Percentiles rank a stretch among this genome's conserved stretches.
phyloP scores from a whole-genome alignment of 768 basidiomycete species.

The Rhodotorula sphaerocarpa region DNA sequence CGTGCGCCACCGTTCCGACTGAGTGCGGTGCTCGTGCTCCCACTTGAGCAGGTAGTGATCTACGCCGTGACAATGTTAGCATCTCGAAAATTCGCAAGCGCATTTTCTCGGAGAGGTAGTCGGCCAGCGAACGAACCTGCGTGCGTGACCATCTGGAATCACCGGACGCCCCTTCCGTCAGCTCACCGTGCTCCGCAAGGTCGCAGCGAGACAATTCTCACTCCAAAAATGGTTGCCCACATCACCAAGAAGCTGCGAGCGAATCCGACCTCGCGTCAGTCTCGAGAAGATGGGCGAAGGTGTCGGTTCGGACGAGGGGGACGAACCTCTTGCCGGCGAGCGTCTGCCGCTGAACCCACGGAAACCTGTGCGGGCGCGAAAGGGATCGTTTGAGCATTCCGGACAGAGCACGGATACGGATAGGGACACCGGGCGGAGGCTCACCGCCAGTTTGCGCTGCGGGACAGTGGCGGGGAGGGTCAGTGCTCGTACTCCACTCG shows the following conservation, averaged over 20 bases:
- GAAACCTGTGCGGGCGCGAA: neutral
- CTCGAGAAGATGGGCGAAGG: neutral
- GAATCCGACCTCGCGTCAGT: neutral
- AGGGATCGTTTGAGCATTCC: neutral
- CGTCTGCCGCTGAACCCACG: slow-evolving; percentile 16
- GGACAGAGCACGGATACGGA: no score
- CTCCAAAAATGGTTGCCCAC: slow-evolving; percentile 14
- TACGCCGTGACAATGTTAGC: neutral
- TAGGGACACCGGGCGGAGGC: neutral
- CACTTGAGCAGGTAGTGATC: slow-evolving; percentile 29
- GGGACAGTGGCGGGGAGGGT: neutral
- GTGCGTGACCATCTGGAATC: neutral
- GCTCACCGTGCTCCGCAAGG: no score
- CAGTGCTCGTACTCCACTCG: neutral
- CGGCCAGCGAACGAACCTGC: neutral
- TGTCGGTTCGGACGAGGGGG: no score
- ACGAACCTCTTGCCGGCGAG: slow-evolving; percentile 18
- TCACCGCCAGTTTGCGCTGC: slow-evolving; percentile 24
- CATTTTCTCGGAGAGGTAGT: no score
- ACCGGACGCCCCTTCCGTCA: no score
- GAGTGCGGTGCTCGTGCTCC: slow-evolving; percentile 20
- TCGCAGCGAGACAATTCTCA: no score
- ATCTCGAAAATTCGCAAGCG: no score
- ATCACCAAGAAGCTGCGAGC: slow-evolving; percentile 1
- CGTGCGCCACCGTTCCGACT: slow-evolving; percentile 23